These are phyloP conservation scores for Ormosia emarginata DNA, from an alignment of 306 rosid genomes.

Conservation along the genomic window DNA sequence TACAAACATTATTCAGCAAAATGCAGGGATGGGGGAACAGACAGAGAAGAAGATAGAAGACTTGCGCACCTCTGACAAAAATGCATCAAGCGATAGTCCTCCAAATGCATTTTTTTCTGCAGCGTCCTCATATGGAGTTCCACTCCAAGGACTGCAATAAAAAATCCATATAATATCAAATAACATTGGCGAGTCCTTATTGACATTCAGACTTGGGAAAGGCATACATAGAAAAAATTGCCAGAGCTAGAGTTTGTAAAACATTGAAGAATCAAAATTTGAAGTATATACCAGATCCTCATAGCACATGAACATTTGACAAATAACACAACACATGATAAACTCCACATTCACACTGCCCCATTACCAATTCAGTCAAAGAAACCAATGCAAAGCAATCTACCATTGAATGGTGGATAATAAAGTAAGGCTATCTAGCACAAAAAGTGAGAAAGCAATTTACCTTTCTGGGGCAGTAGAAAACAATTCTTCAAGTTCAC, in stretches of 20 bases:
- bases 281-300: neutral
- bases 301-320: neutral
- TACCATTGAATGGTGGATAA: neutral
- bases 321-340: neutral
- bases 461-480: conserved; percentile 98
- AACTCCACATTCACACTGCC: neutral
- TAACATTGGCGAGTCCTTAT: neutral
- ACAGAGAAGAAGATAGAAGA: conserved; percentile 1
- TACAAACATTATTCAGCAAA: neutral
- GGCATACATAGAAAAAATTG: neutral
- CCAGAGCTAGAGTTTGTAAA: neutral
- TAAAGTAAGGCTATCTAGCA: neutral
- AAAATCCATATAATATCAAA: conserved; percentile 25
- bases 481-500: conserved; percentile 85
- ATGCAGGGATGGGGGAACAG: neutral
- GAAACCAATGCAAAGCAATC: conserved; percentile 13
- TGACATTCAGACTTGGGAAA: conserved; percentile 17
- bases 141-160: conserved; percentile 76
- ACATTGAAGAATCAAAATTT: neutral
- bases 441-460: neutral
- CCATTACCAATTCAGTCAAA: neutral
- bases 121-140: conserved; percentile 66
- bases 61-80: conserved; percentile 53
- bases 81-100: conserved; percentile 79
- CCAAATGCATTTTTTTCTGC: conserved; percentile 80